phyloP scores from a whole-genome alignment of 2,329 filamentous ascomycete genomes.

The Cercospora sesami region DNA sequence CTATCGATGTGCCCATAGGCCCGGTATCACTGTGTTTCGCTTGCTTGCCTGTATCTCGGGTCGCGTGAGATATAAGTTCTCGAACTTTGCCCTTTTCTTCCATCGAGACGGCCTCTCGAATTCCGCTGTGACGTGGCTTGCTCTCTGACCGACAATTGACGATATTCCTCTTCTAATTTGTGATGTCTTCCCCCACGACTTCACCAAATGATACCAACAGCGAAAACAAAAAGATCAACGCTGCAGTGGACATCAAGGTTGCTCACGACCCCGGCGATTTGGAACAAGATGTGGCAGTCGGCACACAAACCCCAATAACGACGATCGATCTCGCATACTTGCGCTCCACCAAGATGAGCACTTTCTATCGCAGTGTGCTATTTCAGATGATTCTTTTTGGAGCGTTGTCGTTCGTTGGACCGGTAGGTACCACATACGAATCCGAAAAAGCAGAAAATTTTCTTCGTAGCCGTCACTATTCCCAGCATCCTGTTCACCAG shows the following conservation, averaged over 20 bases:
- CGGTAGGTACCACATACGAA: not conserved
- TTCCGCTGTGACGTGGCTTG: not conserved
- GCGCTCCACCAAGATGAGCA: conserved; percentile 12
- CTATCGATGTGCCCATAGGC: not conserved
- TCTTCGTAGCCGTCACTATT: not conserved
- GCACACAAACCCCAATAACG: conserved; percentile 15
- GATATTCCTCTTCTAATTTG: too few species aligned
- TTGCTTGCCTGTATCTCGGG: not conserved
- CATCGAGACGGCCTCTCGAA: not conserved
- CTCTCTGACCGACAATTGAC: not conserved
- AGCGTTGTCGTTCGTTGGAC: conserved; percentile 21
- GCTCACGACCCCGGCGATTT: not conserved
- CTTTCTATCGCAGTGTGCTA: conserved; percentile 28
- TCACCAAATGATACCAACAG: not conserved
- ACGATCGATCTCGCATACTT: conserved; percentile 14
- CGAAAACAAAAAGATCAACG: conserved; percentile 8
- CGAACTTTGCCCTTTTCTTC: not conserved
- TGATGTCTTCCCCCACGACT: not conserved
- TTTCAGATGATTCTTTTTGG: conserved; percentile 33
- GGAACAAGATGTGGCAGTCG: conserved; percentile 17
- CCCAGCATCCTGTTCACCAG: not conserved
- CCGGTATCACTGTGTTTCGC: not conserved
- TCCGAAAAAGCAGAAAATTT: not conserved
- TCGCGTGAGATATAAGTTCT: not conserved
- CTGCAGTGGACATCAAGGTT: not conserved